Conservation (phyloP, 257 asterid genomes). For the Dorcoceras hygrometricum region DNA sequence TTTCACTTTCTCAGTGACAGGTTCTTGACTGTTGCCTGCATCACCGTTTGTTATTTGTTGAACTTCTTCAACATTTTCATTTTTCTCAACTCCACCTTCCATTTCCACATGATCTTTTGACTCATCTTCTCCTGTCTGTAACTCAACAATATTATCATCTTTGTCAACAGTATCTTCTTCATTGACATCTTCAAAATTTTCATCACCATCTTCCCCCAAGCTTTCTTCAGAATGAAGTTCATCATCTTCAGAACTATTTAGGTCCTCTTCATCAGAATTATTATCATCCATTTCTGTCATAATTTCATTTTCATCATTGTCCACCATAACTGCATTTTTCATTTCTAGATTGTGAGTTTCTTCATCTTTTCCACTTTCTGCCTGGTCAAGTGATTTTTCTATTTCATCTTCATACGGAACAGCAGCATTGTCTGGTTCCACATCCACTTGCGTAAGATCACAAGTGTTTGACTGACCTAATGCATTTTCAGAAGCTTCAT, state of each 20-base stretch:
- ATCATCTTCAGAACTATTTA: slow-evolving; percentile 32
- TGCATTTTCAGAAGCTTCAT: slow-evolving; percentile 33
- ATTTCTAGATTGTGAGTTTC: slow-evolving; percentile 13
- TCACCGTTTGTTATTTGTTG: slow-evolving; percentile 18
- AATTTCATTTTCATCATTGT: slow-evolving; percentile 17
- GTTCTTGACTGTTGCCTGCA: slow-evolving; percentile 24
- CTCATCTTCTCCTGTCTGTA: slow-evolving; percentile 25
- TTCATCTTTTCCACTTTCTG: slow-evolving; percentile 11
- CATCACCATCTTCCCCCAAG: slow-evolving; percentile 30
- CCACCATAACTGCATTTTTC: slow-evolving; percentile 15
- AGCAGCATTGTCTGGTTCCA: slow-evolving; percentile 24
- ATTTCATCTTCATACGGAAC: slow-evolving; percentile 22
- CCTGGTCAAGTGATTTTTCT: slow-evolving; percentile 19
- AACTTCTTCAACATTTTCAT: slow-evolving; percentile 7
- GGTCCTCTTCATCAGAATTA: slow-evolving; percentile 18
- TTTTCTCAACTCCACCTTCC: slow-evolving; percentile 29
- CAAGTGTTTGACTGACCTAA: slow-evolving; percentile 21
- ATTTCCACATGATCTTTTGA: slow-evolving; percentile 9
- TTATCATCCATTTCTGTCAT: slow-evolving; percentile 24
- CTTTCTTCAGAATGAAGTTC: slow-evolving; percentile 28
- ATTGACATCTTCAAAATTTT: slow-evolving; percentile 26
- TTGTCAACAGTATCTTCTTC: slow-evolving; percentile 31
- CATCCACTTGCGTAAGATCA: slow-evolving; percentile 18
- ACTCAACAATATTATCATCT: slow-evolving; percentile 23
- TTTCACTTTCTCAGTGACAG: slow-evolving; percentile 36